Evolutionary conservation across 75 land plant species (phyloP), one percentile per base, ranked within the genome.

Genomic region (Larix kaempferi): DNA sequence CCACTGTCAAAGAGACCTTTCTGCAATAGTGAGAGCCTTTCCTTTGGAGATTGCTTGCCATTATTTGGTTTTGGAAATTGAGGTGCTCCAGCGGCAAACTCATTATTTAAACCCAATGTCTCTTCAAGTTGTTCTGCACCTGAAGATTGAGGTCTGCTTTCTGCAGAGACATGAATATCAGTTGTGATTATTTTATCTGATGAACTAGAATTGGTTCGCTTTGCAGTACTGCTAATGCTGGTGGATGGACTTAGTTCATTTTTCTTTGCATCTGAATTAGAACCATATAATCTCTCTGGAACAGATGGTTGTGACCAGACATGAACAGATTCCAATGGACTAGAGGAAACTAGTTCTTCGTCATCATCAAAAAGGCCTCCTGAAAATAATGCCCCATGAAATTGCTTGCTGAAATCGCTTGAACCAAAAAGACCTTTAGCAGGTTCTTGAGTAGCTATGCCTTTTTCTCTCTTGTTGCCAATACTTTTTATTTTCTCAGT

Each of bases 341-440:
- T 65, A 33, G 69, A 65, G 19, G 6, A 29, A 19, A 65, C 19
- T 19, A 35, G 17, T 16, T 65, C 69, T 29, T 65, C 69, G 29
- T 65, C 69, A 65, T 65, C 69, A 65, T 65, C 69, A 65, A 65
- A 65, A 35, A 65, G 69, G 37, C 69, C 69, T 29, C 69, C 69
- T 2, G 69, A 65, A 65, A 65, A 65, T 65, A 65, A 65, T 65
- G 69, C 26, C 35, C 39, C 69, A 26, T 65, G 39, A 33, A 65
- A 39, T 1, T 35, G 69, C 41, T 21, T 65, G 39, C 41, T 65
- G 41, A 33, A 33, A 65, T 19, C 14, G 69, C 69, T 65, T 65
- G 69, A 65, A 65, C 69, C 21, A 65, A 39, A 65, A 0, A 26
- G 35, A 65, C 27, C 6, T 3, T 26, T 26, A 65, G 35, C 69